Percentiles rank a stretch among this genome's conserved stretches.
Conservation (phyloP, 768 basidiomycete species). For the Tephrocybe sp. region DNA sequence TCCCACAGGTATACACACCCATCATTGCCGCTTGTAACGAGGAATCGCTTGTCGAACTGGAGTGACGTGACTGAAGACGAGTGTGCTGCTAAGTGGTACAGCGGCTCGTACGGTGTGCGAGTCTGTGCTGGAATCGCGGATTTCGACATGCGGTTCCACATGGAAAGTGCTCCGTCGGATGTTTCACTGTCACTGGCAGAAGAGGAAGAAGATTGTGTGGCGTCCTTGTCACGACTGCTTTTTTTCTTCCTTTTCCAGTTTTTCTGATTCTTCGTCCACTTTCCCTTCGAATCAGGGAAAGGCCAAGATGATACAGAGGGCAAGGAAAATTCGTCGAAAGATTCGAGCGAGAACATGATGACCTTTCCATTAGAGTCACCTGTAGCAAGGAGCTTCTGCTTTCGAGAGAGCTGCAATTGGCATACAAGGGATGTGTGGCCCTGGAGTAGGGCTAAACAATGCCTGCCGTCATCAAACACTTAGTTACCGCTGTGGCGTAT, state of each 20-base stretch:
- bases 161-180: neutral
- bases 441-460: slow-evolving; percentile 82
- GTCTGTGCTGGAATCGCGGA: neutral
- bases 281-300: neutral
- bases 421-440: slow-evolving; percentile 94
- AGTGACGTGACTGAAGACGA: slow-evolving; percentile 85
- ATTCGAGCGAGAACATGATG: slow-evolving; percentile 40
- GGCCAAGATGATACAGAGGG: neutral
- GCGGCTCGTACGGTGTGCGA: slow-evolving; percentile 30
- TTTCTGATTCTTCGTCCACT: slow-evolving; percentile 9
- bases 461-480: slow-evolving; percentile 44
- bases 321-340: slow-evolving; percentile 4
- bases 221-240: too few species aligned
- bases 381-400: slow-evolving; percentile 58
- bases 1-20: slow-evolving; percentile 79
- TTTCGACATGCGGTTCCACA: neutral
- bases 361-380: slow-evolving; percentile 86
- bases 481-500: neutral
- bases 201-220: too few species aligned
- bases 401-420: slow-evolving; percentile 77
- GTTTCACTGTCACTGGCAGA: too few species aligned
- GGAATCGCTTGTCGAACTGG: slow-evolving; percentile 81
- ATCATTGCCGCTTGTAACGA: slow-evolving; percentile 85
- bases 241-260: neutral
- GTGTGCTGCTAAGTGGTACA: slow-evolving; percentile 83